phyloP scores from a whole-genome alignment of 2,329 filamentous ascomycete genomes.

The Xylaria sp. region DNA sequence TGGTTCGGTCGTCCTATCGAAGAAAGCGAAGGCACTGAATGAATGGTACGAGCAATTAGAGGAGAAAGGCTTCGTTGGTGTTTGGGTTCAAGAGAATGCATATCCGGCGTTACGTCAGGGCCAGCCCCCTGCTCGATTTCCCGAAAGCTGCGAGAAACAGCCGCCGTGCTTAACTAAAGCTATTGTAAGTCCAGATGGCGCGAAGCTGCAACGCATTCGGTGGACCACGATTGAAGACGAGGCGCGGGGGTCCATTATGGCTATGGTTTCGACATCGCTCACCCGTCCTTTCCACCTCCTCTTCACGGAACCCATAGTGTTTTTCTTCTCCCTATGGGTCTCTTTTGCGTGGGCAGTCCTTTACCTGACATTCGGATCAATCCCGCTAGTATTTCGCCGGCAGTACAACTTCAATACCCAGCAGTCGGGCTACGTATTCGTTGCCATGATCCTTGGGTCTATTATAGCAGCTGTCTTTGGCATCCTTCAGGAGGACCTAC shows the following conservation, averaged over 20 bases:
- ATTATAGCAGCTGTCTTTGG: conserved; percentile 74
- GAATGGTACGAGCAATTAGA: conserved; percentile 82
- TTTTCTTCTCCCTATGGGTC: conserved; percentile 90
- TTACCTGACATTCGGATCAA: conserved; percentile 83
- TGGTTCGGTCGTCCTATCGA: conserved; percentile 79
- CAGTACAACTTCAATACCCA: conserved; percentile 75
- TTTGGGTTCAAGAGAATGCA: conserved; percentile 50
- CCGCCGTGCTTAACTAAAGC: neutral
- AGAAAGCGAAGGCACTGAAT: conserved; percentile 79
- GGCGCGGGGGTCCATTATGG: conserved; percentile 72
- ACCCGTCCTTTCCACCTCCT: conserved; percentile 82
- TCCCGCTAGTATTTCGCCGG: conserved; percentile 78
- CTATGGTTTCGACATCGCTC: conserved; percentile 78
- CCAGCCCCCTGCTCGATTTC: neutral
- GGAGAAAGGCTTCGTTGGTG: conserved; percentile 64
- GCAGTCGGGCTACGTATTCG: conserved; percentile 77
- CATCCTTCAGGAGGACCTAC: conserved; percentile 76
- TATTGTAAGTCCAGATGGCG: neutral
- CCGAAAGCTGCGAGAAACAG: conserved; percentile 35
- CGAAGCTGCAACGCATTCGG: conserved; percentile 66
- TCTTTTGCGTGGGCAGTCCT: conserved; percentile 90
- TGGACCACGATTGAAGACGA: conserved; percentile 86
- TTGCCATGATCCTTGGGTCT: conserved; percentile 74
- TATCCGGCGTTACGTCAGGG: conserved; percentile 24
- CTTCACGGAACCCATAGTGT: conserved; percentile 80